These are phyloP conservation scores for Persicaria maculosa DNA, from an alignment of 148 eudicot species.

Conservation along the genomic window DNA sequence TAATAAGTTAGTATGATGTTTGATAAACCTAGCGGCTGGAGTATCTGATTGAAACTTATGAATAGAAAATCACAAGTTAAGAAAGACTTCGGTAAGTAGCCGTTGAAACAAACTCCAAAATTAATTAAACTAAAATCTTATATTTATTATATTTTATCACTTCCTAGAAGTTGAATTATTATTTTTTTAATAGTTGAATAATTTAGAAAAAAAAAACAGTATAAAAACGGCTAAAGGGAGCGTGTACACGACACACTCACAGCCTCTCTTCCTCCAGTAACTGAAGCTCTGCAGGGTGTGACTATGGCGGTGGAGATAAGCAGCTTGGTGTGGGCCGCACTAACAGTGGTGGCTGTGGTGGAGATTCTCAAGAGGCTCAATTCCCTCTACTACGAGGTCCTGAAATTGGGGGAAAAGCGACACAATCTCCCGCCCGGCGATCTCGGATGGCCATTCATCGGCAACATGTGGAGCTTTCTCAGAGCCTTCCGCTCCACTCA, in stretches of 20 bases:
- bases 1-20: too few species aligned
- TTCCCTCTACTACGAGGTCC: conserved; percentile 39
- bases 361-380: conserved; percentile 34
- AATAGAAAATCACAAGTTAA: too few species aligned
- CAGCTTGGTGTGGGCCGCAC: neutral
- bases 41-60: too few species aligned
- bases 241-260: neutral
- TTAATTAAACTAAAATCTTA: too few species aligned
- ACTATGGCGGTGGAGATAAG: neutral
- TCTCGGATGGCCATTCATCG: conserved; percentile 74
- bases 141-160: too few species aligned
- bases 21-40: too few species aligned
- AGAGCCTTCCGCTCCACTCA: conserved; percentile 66
- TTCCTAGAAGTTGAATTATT: too few species aligned
- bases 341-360: conserved; percentile 18
- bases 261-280: neutral
- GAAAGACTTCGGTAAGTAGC: too few species aligned
- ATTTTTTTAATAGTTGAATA: too few species aligned
- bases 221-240: neutral
- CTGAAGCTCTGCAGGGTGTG: neutral
- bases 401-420: conserved; percentile 40
- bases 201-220: too few species aligned
- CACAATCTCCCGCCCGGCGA: conserved; percentile 70
- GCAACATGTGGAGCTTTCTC: conserved; percentile 85
- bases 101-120: too few species aligned